Evolutionary conservation across 306 rosid species (phyloP).

Genomic region (Trifolium pratense): DNA sequence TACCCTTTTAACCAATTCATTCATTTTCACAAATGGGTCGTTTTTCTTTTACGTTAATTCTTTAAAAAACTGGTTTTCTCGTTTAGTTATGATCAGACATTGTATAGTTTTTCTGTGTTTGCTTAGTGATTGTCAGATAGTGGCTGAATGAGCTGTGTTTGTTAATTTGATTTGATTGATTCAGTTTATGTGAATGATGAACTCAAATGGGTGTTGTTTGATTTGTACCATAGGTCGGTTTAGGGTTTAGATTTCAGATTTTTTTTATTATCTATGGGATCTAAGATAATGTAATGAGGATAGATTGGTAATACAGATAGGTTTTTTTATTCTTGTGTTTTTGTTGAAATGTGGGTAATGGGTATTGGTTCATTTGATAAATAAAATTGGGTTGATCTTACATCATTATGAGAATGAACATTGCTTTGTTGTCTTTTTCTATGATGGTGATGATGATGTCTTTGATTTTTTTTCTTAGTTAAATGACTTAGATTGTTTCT

Average conservation of each 20-base stretch:
- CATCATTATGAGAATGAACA: constrained; percentile 17
- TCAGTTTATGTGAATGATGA: constrained; percentile 2
- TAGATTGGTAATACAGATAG: constrained; percentile 22
- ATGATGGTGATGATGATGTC: background rate
- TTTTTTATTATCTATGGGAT: constrained; percentile 38
- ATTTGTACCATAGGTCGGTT: constrained; percentile 26
- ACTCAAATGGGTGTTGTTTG: constrained; percentile 36
- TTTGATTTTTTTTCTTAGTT: background rate
- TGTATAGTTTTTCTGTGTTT: constrained; percentile 10
- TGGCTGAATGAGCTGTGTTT: background rate
- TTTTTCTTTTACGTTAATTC: constrained; percentile 15
- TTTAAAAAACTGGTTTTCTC: background rate
- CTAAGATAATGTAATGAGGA: constrained; percentile 31
- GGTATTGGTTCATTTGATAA: background rate
- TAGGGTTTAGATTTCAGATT: constrained; percentile 61
- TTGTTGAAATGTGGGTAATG: background rate
- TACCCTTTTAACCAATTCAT: background rate
- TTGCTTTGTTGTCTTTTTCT: constrained; percentile 26
- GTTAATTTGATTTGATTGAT: constrained; percentile 13
- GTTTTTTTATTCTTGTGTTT: constrained; percentile 18
- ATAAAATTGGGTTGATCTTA: constrained; percentile 26
- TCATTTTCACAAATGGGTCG: constrained; percentile 26
- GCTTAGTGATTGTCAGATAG: background rate
- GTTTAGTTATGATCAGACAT: constrained; percentile 34
- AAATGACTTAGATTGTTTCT: background rate